Base-by-base conservation (phyloP, 2,329 filamentous ascomycete genomes). In the Epicoccum sorghinum region DNA sequence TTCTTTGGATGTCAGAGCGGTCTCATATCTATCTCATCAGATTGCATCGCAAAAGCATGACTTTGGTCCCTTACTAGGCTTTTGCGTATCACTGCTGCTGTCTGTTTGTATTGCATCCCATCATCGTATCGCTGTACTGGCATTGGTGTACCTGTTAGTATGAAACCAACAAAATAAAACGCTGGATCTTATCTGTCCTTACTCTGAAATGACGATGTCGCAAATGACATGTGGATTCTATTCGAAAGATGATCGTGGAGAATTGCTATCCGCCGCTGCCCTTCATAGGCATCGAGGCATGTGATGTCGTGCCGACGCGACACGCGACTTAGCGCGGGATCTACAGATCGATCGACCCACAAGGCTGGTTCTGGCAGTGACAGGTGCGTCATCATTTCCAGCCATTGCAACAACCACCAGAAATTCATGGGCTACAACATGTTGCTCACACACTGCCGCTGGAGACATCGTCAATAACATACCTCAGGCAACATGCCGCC, bases 401-500 rank as follows among this genome's bases (percentile, higher is more conserved):
- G 57, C 55, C 45, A 53, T 58, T 45, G 23, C 43, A 3, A 37
- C 39, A 23, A 14, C 37, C 35, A 3, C 27, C 27, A 29, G 45
- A 42, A 27, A 6, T 38, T 45, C 55, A 7, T 39, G 1, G 18
- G 12, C 38, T 18, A n/a, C 44, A 49, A n/a, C 29, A 49, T 18
- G 12, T 27, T 7, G 14, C 12, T 14, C 13, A 27, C 33, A 23
- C 25, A 5, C 4, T 3, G 6, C 18, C 14, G 1, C n/a, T 38
- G 18, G 12, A 27, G 24, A 12, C 6, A 9, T 8, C 25, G 14
- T 7, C 18, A 2, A 29, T 33, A 22, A 18, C 4, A 2, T 4
- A 23, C 3, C 2, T 25, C 12, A 25, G 55, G 52, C 50, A 55
- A 14, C 14, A 91, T 91, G 88, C 87, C 89, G 66, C 88, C 89